Base-by-base conservation (phyloP, 2,329 filamentous ascomycete genomes). In the Fusarium sp. region DNA sequence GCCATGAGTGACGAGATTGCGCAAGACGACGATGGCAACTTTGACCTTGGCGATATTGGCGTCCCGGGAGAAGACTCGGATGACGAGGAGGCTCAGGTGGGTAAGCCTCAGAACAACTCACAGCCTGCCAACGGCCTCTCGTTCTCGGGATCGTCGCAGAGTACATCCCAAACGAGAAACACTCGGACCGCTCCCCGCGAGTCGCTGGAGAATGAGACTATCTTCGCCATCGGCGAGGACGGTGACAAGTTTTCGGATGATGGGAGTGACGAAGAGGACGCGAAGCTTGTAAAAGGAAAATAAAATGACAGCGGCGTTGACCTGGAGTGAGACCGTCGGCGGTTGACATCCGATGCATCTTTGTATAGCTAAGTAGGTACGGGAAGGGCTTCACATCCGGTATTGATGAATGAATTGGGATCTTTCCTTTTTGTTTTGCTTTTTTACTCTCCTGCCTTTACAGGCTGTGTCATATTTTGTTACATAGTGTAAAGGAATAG, bases 1-100 rank as follows among this genome's bases (percentile, higher is more conserved):
- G 96, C 96, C 68, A 99, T 99, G 96, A 97, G 94, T 83, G 96
- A 99, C 77, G 96, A 99, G 89, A 92, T 99, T 77, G 95, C 96
- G 3, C 96, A 98, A 88, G 96, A 99, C 76, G 96, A 99, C 74
- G 95, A 98, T 77, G 96, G 96, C 37, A 89, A 86, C 47, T 99
- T 99, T 79, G 96, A 98, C 78, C 97, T 99, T 78, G 93, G 93
- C 51, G 96, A 96, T 60, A 92, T 99, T 67, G 94, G 94, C 54
- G 93, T 94, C 53, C 88, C 88, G 4, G 90, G 90, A 56, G 73
- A 75, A 52, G 88, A 90, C 68, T 89, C 86, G 53, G 87, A 89
- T 37, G 80, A 82, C 18, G 88, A 91, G 75, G 87, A 90, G 76
- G 84, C 84, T 12, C 78, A 84, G 7, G 78, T 86, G 47, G 88